These are phyloP conservation scores for Fraxinus anomala DNA, from an alignment of 257 asterid genomes.

Conservation along the genomic window DNA sequence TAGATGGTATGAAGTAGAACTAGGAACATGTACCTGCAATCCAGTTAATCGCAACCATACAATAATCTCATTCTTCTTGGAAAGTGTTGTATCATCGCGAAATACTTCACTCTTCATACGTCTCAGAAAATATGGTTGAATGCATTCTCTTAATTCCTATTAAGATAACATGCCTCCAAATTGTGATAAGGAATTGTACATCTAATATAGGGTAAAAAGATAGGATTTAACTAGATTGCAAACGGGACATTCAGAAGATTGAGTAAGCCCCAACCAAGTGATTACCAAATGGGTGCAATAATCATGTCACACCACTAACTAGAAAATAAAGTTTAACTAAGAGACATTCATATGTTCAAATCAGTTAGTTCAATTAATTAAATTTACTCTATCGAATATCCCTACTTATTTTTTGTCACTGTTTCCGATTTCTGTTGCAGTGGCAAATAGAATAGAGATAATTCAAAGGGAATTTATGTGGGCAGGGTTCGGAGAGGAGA, in stretches of 20 bases:
- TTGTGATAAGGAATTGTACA: constrained; percentile 19
- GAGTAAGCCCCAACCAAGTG: neutral
- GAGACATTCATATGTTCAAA: constrained; percentile 10
- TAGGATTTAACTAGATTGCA: constrained; percentile 15
- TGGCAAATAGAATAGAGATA: too few relatives aligned
- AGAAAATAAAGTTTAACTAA: neutral
- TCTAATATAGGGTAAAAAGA: neutral
- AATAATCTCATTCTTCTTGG: constrained; percentile 89
- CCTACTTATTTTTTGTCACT: too few relatives aligned
- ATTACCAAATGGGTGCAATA: constrained; percentile 6
- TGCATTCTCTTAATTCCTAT: constrained; percentile 81
- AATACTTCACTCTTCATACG: constrained; percentile 93
- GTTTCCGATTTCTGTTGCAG: too few relatives aligned
- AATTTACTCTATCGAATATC: too few relatives aligned
- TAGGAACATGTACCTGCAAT: constrained; percentile 64
- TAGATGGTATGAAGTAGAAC: neutral
- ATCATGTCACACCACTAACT: neutral
- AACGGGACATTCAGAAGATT: constrained; percentile 21
- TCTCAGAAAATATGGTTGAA: constrained; percentile 88
- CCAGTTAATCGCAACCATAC: constrained; percentile 85
- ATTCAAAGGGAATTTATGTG: too few relatives aligned
- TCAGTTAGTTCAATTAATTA: neutral
- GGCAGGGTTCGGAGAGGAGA: too few relatives aligned
- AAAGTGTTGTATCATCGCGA: constrained; percentile 53
- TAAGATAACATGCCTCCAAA: constrained; percentile 27